Evolutionary conservation across 1,139 yeast species (phyloP).

Genomic region (Yamadazyma diddensiae): DNA sequence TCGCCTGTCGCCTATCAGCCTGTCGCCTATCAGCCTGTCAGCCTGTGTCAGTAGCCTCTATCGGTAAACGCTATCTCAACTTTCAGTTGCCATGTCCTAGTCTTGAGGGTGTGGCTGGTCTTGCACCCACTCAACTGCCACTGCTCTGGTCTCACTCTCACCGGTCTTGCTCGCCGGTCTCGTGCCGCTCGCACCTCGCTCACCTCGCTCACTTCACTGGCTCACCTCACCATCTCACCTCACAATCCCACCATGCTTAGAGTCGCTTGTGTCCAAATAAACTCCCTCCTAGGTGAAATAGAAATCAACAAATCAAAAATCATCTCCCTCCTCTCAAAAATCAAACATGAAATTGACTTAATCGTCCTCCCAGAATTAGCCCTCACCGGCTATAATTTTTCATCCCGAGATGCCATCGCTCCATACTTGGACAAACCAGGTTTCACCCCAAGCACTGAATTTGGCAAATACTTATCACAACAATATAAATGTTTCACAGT

Average conservation of each 20-base stretch:
- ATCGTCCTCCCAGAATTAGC: constrained; percentile 82
- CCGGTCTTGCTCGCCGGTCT: too few species aligned
- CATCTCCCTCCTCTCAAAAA: neutral
- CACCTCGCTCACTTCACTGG: too few species aligned
- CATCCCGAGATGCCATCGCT: constrained; percentile 45
- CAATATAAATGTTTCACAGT: constrained; percentile 63
- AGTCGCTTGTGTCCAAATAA: constrained; percentile 68
- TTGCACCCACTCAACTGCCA: too few species aligned
- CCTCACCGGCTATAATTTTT: constrained; percentile 79
- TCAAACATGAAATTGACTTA: constrained; percentile 45
- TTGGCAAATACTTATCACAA: constrained; percentile 57
- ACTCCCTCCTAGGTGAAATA: constrained; percentile 57
- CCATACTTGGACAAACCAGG: constrained; percentile 52
- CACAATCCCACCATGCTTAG: constrained; percentile 20
- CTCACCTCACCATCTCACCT: too few species aligned
- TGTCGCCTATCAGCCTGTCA: too few species aligned
- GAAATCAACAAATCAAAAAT: neutral
- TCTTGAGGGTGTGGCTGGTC: too few species aligned
- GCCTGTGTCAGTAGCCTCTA: too few species aligned
- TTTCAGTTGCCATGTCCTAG: too few species aligned
- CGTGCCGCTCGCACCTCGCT: too few species aligned
- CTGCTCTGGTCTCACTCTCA: too few species aligned
- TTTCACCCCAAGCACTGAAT: constrained; percentile 36
- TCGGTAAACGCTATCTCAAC: too few species aligned
- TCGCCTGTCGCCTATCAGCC: too few species aligned